Base-by-base conservation (phyloP, 345 rosid genomes). In the Brassica nigra region DNA sequence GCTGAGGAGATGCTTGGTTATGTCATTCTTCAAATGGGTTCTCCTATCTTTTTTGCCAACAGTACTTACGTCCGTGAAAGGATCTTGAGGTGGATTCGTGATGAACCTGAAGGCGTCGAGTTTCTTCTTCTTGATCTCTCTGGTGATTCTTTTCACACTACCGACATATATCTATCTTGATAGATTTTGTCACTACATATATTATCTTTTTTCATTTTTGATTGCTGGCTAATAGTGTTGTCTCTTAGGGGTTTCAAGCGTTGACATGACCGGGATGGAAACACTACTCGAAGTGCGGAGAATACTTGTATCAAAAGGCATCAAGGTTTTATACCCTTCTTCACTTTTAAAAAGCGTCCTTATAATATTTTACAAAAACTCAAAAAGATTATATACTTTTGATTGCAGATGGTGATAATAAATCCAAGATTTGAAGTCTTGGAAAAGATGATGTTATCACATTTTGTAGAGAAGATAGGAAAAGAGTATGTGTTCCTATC, bases 1-100 rank as follows among this genome's bases (percentile, higher is more conserved):
- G 81, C 87, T 1, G 74, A 82, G 0, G 85, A 66, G 9, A 57
- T 70, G 54, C 86, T 88, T 6, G 93, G 97, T 37, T 73, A 86
- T 64, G 80, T 95, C 27, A 75, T 87, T 84, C 85, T 95, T 10
- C 93, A 95, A 68, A 70, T 92, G 29, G 97, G 99, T 14, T 95
- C 99, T 42, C 99, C 99, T 8, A 75, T 95, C 75, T 95, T 91
- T 74, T 95, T 88, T 71, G 95, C 97, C 34, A 95, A 92, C 57
- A 70, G 84, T 39, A 84, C 88, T 77, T 95, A 95, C 61, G 36
- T 95, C 1, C 86, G 92, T 27, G 97, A 95, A 71, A 89, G 97
- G 87, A 85, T 89, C 66, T 37, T 88, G 54, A 84, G 97, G 74
- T 89, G 87, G 90, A 85, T 92, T 62, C 81, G 87, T 52, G 92